These are phyloP conservation scores for Spiraea crenata DNA, from an alignment of 331 rosid species.

Conservation along the genomic window DNA sequence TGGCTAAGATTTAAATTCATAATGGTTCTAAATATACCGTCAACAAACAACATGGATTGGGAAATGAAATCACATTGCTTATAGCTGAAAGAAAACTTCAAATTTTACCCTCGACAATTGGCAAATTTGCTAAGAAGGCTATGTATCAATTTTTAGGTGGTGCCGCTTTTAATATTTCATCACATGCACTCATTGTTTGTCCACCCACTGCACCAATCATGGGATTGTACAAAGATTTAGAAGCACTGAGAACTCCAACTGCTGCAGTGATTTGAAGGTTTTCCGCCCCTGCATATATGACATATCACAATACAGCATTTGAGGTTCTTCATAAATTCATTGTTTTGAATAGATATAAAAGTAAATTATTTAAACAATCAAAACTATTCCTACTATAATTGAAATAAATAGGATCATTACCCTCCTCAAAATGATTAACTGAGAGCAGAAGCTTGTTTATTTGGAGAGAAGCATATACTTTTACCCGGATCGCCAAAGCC, in stretches of 20 bases:
- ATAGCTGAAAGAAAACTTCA: neutral
- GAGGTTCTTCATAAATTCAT: neutral
- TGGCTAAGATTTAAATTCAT: neutral
- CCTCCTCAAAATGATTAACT: neutral
- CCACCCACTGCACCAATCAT: conserved; percentile 37
- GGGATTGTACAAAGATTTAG: conserved; percentile 35
- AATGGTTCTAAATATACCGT: neutral
- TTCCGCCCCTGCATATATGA: conserved; percentile 23
- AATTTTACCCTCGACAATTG: conserved; percentile 78
- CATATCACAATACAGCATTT: neutral
- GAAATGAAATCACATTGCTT: neutral
- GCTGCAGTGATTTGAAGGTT: conserved; percentile 28
- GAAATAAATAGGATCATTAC: neutral
- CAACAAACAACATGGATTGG: neutral
- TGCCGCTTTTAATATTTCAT: conserved; percentile 79
- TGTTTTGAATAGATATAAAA: neutral
- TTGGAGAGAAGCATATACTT: too few species aligned
- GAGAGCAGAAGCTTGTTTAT: too few species aligned
- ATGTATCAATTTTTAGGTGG: conserved; percentile 83
- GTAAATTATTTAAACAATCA: neutral
- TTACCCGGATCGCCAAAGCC: too few species aligned
- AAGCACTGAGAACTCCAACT: conserved; percentile 33
- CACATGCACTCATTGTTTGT: conserved; percentile 63
- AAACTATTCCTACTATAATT: neutral
- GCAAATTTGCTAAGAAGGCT: conserved; percentile 80